Evolutionary conservation across 2,329 filamentous ascomycete genomes (phyloP).

Genomic region (Trichophyton verrucosum): DNA sequence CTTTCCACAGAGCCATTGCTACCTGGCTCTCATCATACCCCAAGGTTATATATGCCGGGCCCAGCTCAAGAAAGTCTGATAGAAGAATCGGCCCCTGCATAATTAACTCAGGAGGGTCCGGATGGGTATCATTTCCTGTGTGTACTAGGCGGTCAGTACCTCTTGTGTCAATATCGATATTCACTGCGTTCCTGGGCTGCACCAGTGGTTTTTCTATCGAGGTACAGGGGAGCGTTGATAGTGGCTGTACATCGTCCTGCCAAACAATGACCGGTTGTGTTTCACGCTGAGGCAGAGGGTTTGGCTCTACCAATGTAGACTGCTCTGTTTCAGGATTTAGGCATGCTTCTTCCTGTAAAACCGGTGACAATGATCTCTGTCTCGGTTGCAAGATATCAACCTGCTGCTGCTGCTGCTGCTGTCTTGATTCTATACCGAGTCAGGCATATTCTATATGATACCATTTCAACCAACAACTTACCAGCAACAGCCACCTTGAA

Average conservation of each 20-base stretch:
- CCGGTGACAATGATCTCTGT: background rate
- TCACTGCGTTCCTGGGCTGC: background rate
- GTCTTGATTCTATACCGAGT: background rate
- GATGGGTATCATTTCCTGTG: background rate
- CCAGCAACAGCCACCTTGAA: background rate
- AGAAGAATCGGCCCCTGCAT: conserved; percentile 18
- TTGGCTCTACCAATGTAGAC: background rate
- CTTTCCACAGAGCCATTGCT: conserved; percentile 23
- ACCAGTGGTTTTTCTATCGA: background rate
- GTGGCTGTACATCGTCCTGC: background rate
- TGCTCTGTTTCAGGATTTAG: too few species aligned
- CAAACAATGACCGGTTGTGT: background rate
- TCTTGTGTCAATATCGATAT: background rate
- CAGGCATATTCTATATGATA: background rate
- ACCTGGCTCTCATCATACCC: conserved; percentile 15
- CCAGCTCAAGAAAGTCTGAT: conserved; percentile 19
- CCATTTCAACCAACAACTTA: background rate
- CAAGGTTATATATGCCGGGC: conserved; percentile 13
- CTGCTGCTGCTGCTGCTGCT: background rate
- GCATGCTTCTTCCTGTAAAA: background rate
- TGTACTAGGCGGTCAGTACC: background rate
- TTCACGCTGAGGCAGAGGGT: too few species aligned
- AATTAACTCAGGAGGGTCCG: background rate
- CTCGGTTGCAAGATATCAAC: background rate
- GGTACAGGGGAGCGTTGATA: background rate